Evolutionary conservation across 768 basidiomycete genomes (phyloP).

Genomic region (Suillus occidentalis): DNA sequence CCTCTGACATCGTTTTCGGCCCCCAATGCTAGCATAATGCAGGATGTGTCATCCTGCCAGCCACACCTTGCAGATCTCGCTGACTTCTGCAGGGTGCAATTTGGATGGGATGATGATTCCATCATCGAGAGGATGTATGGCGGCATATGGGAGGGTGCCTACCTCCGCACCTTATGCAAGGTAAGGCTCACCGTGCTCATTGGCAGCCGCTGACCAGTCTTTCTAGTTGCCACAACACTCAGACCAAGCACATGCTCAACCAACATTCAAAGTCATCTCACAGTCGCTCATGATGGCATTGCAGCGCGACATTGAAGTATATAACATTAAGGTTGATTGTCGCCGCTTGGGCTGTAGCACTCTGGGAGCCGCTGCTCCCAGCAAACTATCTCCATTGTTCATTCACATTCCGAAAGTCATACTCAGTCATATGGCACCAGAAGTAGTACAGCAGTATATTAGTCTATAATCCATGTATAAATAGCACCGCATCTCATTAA

Average conservation of each 20-base stretch:
- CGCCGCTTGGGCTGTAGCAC: background rate
- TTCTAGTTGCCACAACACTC: background rate
- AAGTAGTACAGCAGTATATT: background rate
- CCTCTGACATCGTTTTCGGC: no score
- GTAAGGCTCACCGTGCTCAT: background rate
- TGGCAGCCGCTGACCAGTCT: background rate
- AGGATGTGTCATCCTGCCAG: no score
- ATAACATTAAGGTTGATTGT: background rate
- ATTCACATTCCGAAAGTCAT: background rate
- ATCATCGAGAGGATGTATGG: background rate
- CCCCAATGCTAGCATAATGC: accelerated
- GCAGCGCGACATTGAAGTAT: background rate
- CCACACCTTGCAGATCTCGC: background rate
- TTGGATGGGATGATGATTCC: background rate
- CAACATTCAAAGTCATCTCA: background rate
- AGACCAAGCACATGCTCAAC: background rate
- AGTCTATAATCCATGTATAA: no score
- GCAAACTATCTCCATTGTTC: background rate
- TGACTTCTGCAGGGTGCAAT: background rate
- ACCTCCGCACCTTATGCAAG: background rate
- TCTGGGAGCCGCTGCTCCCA: background rate
- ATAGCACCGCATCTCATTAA: no score
- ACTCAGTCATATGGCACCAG: background rate
- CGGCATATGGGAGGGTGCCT: background rate
- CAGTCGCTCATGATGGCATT: background rate